Conservation (phyloP, 148 eudicot species). For the Heliamphora exappendiculata region DNA sequence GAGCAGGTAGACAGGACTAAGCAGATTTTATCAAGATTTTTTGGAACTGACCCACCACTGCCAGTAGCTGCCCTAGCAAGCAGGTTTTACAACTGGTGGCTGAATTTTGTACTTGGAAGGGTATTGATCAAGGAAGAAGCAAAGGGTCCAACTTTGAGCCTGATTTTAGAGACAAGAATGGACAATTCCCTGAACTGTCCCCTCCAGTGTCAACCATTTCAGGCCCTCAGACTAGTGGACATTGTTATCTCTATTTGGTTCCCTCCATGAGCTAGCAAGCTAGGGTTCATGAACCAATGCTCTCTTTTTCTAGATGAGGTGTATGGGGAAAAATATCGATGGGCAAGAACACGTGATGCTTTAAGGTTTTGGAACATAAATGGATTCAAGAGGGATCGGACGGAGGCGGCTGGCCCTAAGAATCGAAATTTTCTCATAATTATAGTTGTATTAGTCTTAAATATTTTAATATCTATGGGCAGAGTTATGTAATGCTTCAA, state of each 20-base stretch:
- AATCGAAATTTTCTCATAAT: too few relatives aligned
- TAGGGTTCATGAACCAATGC: neutral
- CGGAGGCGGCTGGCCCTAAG: too few relatives aligned
- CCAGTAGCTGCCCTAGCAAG: neutral
- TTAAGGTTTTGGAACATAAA: too few relatives aligned
- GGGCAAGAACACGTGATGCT: too few relatives aligned
- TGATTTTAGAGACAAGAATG: neutral
- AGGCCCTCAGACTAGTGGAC: neutral
- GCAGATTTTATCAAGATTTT: neutral
- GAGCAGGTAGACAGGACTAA: neutral
- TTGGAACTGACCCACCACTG: neutral
- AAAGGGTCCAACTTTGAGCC: conserved; percentile 5
- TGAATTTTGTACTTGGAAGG: neutral
- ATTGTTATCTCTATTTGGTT: neutral
- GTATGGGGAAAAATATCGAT: too few relatives aligned
- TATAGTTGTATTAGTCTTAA: too few relatives aligned
- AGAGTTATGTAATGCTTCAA: too few relatives aligned
- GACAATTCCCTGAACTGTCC: conserved; percentile 3
- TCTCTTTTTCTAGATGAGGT: too few relatives aligned
- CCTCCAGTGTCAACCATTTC: too few relatives aligned
- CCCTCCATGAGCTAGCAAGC: too few relatives aligned
- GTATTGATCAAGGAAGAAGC: neutral
- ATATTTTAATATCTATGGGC: too few relatives aligned
- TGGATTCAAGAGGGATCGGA: too few relatives aligned
- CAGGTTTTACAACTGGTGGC: neutral